Percentiles rank a stretch among this genome's conserved stretches.
Evolutionary conservation across 805 yeast species (phyloP).

Genomic region (Wickerhamomyces kurtzmanii): DNA sequence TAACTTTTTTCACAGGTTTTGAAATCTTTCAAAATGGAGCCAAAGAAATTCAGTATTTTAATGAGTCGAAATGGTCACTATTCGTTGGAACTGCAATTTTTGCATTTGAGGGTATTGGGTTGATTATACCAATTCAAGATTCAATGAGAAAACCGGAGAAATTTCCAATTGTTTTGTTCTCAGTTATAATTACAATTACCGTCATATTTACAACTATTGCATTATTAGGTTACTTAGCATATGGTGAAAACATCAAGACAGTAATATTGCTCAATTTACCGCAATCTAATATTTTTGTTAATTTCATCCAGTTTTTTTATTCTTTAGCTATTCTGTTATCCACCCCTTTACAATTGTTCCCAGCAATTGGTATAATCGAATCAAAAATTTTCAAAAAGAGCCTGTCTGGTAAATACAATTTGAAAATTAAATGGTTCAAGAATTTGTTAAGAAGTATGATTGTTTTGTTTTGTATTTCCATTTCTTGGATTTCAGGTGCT

Average conservation of each 20-base stretch:
- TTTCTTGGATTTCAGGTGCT: constrained; percentile 65
- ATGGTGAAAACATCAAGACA: constrained; percentile 53
- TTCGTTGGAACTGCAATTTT: constrained; percentile 80
- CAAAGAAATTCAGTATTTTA: constrained; percentile 39
- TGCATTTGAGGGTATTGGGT: constrained; percentile 83
- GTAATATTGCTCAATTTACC: constrained; percentile 69
- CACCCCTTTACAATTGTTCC: constrained; percentile 74
- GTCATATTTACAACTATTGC: constrained; percentile 55
- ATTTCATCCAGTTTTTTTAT: constrained; percentile 59
- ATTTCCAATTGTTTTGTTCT: constrained; percentile 53
- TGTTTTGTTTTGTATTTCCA: constrained; percentile 41
- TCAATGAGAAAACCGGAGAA: constrained; percentile 71
- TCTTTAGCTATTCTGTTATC: constrained; percentile 68
- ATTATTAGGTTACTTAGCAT: constrained; percentile 58
- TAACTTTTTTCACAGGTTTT: constrained; percentile 32
- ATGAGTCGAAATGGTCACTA: constrained; percentile 50
- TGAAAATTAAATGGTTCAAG: constrained; percentile 53
- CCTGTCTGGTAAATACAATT: constrained; percentile 46
- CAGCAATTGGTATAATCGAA: constrained; percentile 69
- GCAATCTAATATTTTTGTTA: constrained; percentile 50
- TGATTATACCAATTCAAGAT: constrained; percentile 74
- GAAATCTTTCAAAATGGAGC: constrained; percentile 36
- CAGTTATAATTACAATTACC: constrained; percentile 57
- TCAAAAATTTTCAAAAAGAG: constrained; percentile 41
- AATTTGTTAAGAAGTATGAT: constrained; percentile 45